Conservation (phyloP, 1,284 basidiomycete genomes). For the Jaminaea rosea region DNA sequence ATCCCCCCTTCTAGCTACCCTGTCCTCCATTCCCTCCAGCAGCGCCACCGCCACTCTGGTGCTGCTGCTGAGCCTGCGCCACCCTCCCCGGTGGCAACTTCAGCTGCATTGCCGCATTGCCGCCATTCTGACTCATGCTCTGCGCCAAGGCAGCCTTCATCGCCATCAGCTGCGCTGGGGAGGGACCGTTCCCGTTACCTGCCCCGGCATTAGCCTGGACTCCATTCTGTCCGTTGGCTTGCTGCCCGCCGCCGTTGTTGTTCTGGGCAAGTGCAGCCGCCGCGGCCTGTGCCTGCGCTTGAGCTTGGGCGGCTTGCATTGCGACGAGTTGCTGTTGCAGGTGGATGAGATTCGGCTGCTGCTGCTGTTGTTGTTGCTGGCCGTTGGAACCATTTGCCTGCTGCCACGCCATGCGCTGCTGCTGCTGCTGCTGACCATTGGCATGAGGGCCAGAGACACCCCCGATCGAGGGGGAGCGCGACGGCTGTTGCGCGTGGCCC, state of each 20-base stretch:
- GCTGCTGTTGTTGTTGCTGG: slow-evolving; percentile 13
- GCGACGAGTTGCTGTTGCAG: slow-evolving; percentile 20
- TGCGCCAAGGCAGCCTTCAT: slow-evolving; percentile 30
- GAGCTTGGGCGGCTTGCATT: slow-evolving; percentile 13
- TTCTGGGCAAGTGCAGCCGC: slow-evolving; percentile 22
- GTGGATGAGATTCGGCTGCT: slow-evolving; percentile 22
- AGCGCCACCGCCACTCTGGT: no score
- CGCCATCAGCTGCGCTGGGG: slow-evolving; percentile 25
- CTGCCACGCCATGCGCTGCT: slow-evolving; percentile 12
- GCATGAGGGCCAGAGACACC: background rate
- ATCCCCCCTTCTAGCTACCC: no score
- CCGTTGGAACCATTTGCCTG: background rate
- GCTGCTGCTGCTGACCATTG: slow-evolving; percentile 13
- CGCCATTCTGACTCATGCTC: slow-evolving; percentile 1
- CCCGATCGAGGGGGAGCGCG: background rate
- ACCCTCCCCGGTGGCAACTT: background rate
- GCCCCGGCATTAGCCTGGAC: slow-evolving; percentile 13
- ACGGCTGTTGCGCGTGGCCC: background rate
- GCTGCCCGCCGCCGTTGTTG: slow-evolving; percentile 13
- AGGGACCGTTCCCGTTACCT: slow-evolving; percentile 17
- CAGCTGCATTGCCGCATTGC: background rate
- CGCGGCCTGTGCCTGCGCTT: slow-evolving; percentile 20
- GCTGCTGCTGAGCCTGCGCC: no score
- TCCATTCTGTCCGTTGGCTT: slow-evolving; percentile 18
- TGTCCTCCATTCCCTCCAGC: no score